Evolutionary conservation across 140 eudicot genomes (phyloP), one percentile per base, ranked within the genome.

Genomic region (Flaveria floridana): DNA sequence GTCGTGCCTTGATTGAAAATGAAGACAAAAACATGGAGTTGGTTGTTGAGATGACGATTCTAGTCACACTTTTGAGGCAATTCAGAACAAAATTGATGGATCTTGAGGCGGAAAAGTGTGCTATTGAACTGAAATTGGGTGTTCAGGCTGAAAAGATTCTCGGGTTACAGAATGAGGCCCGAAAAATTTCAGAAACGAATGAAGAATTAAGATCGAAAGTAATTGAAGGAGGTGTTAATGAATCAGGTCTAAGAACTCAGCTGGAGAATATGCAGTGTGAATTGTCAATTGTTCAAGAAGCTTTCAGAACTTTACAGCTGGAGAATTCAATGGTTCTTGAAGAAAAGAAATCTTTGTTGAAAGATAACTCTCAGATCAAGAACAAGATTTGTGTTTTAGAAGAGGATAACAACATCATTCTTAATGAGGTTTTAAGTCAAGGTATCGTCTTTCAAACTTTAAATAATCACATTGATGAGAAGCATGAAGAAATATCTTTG

Each of bases 1-100:
- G 86, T 62, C 41, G 47, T 11, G 76, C 88, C 28, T 80, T 89
- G 14, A 68, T 14, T 58, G 69, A 86, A 69, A 81, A 83, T 4
- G 85, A 82, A 72, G 91, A 88, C 42, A 88, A 86, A 82, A 93
- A 84, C 76, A 79, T 71, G 62, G 71, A 72, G 77, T 75, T 65
- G 78, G 68, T 71, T 50, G 76, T 90, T 71, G 87, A 90, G 76
- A 73, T 78, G 48, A 81, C 86, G 7, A 82, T 88, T 78, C 81
- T 93, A 50, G 70, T 80, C 51, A 47, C 91, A 50, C 76, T 85
- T 70, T 67, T 90, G 76, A 71, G 53, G 72, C 88, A 90, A 71
- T 62, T 90, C n/a, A 83, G 66, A 47, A 11, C 72, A 7, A 80
- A 82, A 78, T 68, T 75, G 39, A 61, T 47, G 9, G 75, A 78